phyloP scores from a whole-genome alignment of 768 basidiomycete species.

The Boletus coccyginus region DNA sequence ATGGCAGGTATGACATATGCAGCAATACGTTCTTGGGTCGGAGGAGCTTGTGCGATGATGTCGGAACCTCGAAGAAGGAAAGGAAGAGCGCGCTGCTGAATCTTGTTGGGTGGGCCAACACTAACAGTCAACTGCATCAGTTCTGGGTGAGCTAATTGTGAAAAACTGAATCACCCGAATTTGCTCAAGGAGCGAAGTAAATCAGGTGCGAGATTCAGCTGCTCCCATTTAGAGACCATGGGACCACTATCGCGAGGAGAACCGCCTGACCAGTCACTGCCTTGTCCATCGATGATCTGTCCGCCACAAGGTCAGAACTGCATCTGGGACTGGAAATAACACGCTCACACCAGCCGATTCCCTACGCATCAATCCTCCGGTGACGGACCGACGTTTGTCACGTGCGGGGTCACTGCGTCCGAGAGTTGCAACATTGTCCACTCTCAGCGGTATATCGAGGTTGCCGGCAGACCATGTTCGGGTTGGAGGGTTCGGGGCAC shows the following conservation, averaged over 20 bases:
- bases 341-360: constrained; percentile 70
- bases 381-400: constrained; percentile 77
- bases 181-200: constrained; percentile 84
- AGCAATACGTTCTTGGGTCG: constrained; percentile 97
- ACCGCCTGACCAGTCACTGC: constrained; percentile 51
- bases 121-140: constrained; percentile 40
- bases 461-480: constrained; percentile 86
- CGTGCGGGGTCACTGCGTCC: constrained; percentile 41
- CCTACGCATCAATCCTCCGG: constrained; percentile 59
- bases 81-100: constrained; percentile 94
- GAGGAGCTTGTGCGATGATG: constrained; percentile 98
- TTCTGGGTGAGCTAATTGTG: constrained; percentile 1
- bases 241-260: constrained; percentile 72
- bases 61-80: constrained; percentile 93
- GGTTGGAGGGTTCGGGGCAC: constrained; percentile 67
- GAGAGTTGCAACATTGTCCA: constrained; percentile 38
- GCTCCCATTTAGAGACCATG: constrained; percentile 94
- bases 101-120: constrained; percentile 97
- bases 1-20: constrained; percentile 94
- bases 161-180: constrained; percentile 71
- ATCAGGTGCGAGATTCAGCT: constrained; percentile 81
- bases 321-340: constrained; percentile 3
- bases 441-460: constrained; percentile 67
- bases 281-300: constrained; percentile 56
- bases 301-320: constrained; percentile 17